Percentiles rank a stretch among this genome's conserved stretches.
Evolutionary conservation across 2,329 filamentous ascomycete species (phyloP).

Genomic region (Cercospora zeae-maydis): DNA sequence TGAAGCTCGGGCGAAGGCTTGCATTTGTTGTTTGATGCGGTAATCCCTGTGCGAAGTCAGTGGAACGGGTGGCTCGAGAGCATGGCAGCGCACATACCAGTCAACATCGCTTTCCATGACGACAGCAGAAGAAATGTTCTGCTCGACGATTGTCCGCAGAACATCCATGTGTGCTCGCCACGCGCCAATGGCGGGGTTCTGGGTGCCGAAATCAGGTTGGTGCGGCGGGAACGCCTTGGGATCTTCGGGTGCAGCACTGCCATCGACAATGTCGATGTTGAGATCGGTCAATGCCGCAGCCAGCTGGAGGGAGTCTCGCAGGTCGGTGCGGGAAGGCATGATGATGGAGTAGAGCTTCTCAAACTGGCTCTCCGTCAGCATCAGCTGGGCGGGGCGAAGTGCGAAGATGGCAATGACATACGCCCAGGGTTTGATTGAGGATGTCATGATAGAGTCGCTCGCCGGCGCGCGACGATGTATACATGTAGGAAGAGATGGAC

Average conservation of each 20-base stretch:
- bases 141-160: slow-evolving; percentile 35
- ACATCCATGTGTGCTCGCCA: slow-evolving; percentile 25
- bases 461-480: neutral
- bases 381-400: neutral
- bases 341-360: slow-evolving; percentile 52
- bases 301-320: slow-evolving; percentile 49
- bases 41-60: neutral
- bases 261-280: slow-evolving; percentile 47
- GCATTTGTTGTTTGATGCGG: slow-evolving; percentile 40
- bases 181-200: slow-evolving; percentile 5
- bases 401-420: neutral
- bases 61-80: neutral
- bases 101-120: slow-evolving; percentile 46
- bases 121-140: slow-evolving; percentile 39
- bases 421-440: slow-evolving; percentile 14
- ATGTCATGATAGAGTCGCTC: slow-evolving; percentile 4
- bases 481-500: neutral
- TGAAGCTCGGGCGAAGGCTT: slow-evolving; percentile 37
- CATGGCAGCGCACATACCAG: slow-evolving; percentile 37
- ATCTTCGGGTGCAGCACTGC: slow-evolving; percentile 36
- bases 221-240: slow-evolving; percentile 35
- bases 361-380: slow-evolving; percentile 38
- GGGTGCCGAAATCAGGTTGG: neutral
- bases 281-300: slow-evolving; percentile 48
- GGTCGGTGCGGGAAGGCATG: slow-evolving; percentile 50